Conservation (phyloP, 805 yeast genomes). For the Myxozyma kluyveri region DNA sequence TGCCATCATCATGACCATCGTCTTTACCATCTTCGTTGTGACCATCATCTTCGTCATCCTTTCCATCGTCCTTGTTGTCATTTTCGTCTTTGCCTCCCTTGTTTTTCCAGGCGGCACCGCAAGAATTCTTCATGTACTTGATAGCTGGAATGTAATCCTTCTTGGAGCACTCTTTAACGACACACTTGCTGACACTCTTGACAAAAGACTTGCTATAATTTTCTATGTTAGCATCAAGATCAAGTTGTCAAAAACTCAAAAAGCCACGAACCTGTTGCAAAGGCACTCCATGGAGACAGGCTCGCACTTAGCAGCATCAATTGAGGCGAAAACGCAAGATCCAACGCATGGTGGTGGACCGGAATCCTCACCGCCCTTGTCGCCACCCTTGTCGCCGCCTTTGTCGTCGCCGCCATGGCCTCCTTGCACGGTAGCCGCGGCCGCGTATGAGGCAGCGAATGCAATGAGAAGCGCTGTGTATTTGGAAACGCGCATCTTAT, state of each 20-base stretch:
- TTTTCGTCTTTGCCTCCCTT: not conserved
- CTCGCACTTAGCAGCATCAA: conserved; percentile 6
- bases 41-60: not conserved
- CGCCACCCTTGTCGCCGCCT: too few species aligned
- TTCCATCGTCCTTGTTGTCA: too few species aligned
- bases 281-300: conserved; percentile 10
- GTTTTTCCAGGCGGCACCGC: conserved; percentile 1
- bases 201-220: conserved; percentile 2
- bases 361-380: too few species aligned
- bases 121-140: conserved; percentile 1
- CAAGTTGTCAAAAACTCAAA: not conserved
- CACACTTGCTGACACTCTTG: conserved; percentile 2
- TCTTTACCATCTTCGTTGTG: not conserved
- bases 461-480: too few species aligned
- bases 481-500: too few species aligned
- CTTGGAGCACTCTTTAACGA: conserved; percentile 2
- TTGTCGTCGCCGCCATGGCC: too few species aligned
- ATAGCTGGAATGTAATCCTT: not conserved
- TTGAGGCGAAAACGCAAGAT: conserved; percentile 8
- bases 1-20: not conserved
- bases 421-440: too few species aligned
- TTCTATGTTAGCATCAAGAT: not conserved
- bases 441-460: too few species aligned
- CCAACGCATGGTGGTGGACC: conserved; percentile 13
- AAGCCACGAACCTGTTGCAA: conserved; percentile 7